Evolutionary conservation across 2,329 filamentous ascomycete species (phyloP).

Genomic region (Alternaria gaisen): DNA sequence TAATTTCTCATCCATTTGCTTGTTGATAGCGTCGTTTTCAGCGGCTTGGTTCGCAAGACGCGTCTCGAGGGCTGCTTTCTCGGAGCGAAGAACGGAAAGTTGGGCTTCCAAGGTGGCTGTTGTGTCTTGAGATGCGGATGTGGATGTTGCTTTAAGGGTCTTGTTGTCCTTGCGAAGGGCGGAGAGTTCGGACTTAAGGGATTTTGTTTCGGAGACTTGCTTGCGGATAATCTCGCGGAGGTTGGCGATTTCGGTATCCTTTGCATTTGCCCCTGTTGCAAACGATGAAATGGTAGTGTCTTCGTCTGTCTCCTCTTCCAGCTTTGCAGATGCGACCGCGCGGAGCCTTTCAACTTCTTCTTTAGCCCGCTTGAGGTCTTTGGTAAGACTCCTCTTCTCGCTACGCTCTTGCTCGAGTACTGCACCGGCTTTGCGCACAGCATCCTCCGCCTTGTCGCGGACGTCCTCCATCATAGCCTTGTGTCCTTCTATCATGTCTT

Average conservation of each 20-base stretch:
- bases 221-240: constrained; percentile 39
- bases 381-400: constrained; percentile 40
- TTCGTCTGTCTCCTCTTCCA: constrained; percentile 23
- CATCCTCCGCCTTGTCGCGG: constrained; percentile 48
- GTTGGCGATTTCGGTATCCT: constrained; percentile 38
- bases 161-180: constrained; percentile 27
- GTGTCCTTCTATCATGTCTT: constrained; percentile 39
- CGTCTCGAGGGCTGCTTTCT: constrained; percentile 32
- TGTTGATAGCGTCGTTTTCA: constrained; percentile 42
- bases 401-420: constrained; percentile 46
- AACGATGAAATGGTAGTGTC: constrained; percentile 22
- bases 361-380: constrained; percentile 37
- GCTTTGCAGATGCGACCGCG: constrained; percentile 19
- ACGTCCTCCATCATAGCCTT: constrained; percentile 39
- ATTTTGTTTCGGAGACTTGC: constrained; percentile 37
- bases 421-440: constrained; percentile 43
- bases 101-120: constrained; percentile 22
- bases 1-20: constrained; percentile 46
- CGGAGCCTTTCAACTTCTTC: constrained; percentile 35
- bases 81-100: constrained; percentile 16
- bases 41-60: constrained; percentile 30
- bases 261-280: constrained; percentile 20
- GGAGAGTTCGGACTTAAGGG: constrained; percentile 28
- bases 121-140: constrained; percentile 20
- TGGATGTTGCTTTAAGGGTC: constrained; percentile 25